Evolutionary conservation across 352 stramenopile species (phyloP), one percentile per base, ranked within the genome.

Genomic region (Pythium aristosporum): DNA sequence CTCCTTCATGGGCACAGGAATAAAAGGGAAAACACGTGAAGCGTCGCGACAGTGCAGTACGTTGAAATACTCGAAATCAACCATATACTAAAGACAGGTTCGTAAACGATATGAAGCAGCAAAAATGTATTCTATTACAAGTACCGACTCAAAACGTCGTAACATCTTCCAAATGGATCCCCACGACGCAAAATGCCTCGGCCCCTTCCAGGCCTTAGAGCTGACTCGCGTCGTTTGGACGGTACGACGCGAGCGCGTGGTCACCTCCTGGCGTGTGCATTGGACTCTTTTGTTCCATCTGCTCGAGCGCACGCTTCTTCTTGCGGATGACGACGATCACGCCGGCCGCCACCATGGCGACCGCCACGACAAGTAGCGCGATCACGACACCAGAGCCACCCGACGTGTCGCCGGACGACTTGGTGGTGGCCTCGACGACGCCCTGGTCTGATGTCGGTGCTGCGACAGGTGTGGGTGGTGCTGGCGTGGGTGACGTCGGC

Each of bases 271-370:
- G 63, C 32, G 52, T 65, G 37, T 62, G 47, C 34, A 77, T 69
- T 20, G 76, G 73, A 52, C 68, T 80, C 69, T 85, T 80, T 51
- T 67, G 49, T 32, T 79, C 72, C 52, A 71, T 57, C 39, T 80
- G 68, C 44, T 67, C 60, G 50, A 87, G 65, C 37, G 66, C 60
- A 47, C 74, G 72, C 61, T 84, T 87, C 71, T 85, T 87, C 59
- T 82, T 68, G 58, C 78, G 77, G 36, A 85, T 63, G 28, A 67
- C 65, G 49, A 82, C 68, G 61, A 87, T 83, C 53, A 73, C 75
- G 18, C 66, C 74, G 36, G 47, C 72, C n/a, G 73, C 75, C 15
- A 63, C 66, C 32, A 87, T 60, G 5, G 73, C 73, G 15, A 69
- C 65, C 28, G 68, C 66, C 13, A 30, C 52, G 0, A 73, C 23